phyloP scores from a whole-genome alignment of 768 basidiomycete species.

The Mycena alexandri region DNA sequence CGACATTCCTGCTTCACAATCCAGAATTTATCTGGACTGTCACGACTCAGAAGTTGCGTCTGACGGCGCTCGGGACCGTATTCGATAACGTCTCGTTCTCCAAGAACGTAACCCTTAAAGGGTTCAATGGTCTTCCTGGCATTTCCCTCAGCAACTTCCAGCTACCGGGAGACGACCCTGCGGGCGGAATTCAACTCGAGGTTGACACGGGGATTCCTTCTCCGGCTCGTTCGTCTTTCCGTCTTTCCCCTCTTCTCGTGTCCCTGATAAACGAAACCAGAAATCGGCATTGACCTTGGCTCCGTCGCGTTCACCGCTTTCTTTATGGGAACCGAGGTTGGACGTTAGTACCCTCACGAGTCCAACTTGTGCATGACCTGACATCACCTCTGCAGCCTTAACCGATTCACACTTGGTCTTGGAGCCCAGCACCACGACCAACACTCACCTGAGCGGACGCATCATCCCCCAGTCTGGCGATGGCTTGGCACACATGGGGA shows the following conservation, averaged over 20 bases:
- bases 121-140: conserved; percentile 78
- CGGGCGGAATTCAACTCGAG: conserved; percentile 78
- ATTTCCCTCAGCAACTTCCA: conserved; percentile 80
- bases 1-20: conserved; percentile 74
- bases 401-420: conserved; percentile 63
- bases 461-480: conserved; percentile 73
- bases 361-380: conserved; percentile 10
- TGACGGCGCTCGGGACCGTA: conserved; percentile 75
- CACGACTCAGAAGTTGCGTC: conserved; percentile 70
- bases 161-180: conserved; percentile 74
- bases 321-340: conserved; percentile 68
- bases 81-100: conserved; percentile 74
- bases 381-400: conserved; percentile 57
- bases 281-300: conserved; percentile 79
- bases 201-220: conserved; percentile 78
- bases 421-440: conserved; percentile 60
- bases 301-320: conserved; percentile 72
- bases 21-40: conserved; percentile 78
- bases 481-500: conserved; percentile 65
- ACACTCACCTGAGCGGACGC: conserved; percentile 70
- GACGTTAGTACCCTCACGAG: conserved; percentile 60
- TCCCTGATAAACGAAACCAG: conserved; percentile 49
- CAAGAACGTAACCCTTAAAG: conserved; percentile 74
- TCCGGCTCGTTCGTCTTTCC: conserved; percentile 62
- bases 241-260: background rate